Conservation (phyloP, 2,329 filamentous ascomycete genomes). For the Hypoxylon sp. region DNA sequence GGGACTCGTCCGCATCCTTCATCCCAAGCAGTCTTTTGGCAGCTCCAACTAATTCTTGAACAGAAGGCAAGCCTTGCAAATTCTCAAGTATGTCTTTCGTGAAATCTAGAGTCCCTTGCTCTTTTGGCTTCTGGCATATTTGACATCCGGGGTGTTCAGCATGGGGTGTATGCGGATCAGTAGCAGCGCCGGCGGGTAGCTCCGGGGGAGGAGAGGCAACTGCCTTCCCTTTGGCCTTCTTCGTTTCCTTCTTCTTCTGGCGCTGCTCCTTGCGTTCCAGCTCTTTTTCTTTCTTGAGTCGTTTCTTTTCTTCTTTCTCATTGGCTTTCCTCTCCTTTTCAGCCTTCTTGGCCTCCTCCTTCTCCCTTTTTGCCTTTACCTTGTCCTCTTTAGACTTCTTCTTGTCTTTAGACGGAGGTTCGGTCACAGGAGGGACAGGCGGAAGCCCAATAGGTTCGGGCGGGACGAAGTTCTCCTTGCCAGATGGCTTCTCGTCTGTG, state of each 20-base stretch:
- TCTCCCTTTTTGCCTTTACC: slow-evolving; percentile 31
- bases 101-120: slow-evolving; percentile 14
- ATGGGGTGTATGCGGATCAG: slow-evolving; percentile 3
- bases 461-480: slow-evolving; percentile 7
- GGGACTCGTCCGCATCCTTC: slow-evolving; percentile 5
- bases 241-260: slow-evolving; percentile 27
- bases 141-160: slow-evolving; percentile 36
- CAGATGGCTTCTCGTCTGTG: background rate
- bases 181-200: slow-evolving; percentile 15
- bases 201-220: slow-evolving; percentile 21
- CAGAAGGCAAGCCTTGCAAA: slow-evolving; percentile 34
- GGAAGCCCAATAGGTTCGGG: background rate
- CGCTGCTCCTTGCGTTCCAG: slow-evolving; percentile 27
- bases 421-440: slow-evolving; percentile 4
- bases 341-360: slow-evolving; percentile 25
- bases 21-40: slow-evolving; percentile 23
- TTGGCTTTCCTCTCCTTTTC: slow-evolving; percentile 31
- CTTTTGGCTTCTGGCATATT: slow-evolving; percentile 32
- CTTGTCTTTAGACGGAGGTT: slow-evolving; percentile 5
- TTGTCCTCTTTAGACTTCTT: slow-evolving; percentile 30
- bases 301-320: slow-evolving; percentile 36
- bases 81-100: slow-evolving; percentile 13
- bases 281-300: slow-evolving; percentile 26
- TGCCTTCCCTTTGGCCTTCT: slow-evolving; percentile 29
- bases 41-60: slow-evolving; percentile 23